Evolutionary conservation across 768 basidiomycete genomes (phyloP), one percentile per base, ranked within the genome.

Genomic region (Suillus subaureus): DNA sequence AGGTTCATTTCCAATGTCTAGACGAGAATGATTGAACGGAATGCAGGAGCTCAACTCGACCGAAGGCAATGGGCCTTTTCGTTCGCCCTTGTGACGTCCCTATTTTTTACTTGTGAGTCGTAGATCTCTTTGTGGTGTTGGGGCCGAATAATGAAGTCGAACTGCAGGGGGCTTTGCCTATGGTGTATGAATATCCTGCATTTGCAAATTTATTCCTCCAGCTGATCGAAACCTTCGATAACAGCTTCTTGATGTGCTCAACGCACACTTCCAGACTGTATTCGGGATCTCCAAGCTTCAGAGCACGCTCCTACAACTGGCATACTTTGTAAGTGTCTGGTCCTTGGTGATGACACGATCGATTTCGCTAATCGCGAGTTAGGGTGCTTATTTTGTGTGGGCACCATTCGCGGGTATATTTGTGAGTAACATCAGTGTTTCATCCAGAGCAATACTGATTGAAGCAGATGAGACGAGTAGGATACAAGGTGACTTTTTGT

Each of bases 281-380:
- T 90, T 92, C 72, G 80, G 81, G 13, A 89, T 93, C 73, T 77
- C 80, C 45, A 90, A 89, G 74, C 80, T 89, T 33, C 86, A 91
- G 76, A 91, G 89, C 62, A 90, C 91, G 7, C 81, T 91, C 67
- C 81, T 93, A 64, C 91, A 92, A 69, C 79, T 91, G 28, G 89
- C 90, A 6, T 92, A 91, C 72, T 90, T 89, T 70, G 83, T 85
- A 66, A 69, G 82, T 68, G 43, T 56, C 28, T n/a, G n/a, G 60
- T 43, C 42, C n/a, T 49, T 45, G 18, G 3, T 3, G 2, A 33
- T 6, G 26, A 23, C 2, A 0, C 33, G 21, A 37, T 26, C 45
- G 16, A 8, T 61, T 42, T 21, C 43, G 62, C 56, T 8, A 33
- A 15, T 54, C 8, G 40, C 6, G 21, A 49, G 6, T 49, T 57